Evolutionary conservation across 768 basidiomycete genomes (phyloP).

Genomic region (Suillus weaverae): DNA sequence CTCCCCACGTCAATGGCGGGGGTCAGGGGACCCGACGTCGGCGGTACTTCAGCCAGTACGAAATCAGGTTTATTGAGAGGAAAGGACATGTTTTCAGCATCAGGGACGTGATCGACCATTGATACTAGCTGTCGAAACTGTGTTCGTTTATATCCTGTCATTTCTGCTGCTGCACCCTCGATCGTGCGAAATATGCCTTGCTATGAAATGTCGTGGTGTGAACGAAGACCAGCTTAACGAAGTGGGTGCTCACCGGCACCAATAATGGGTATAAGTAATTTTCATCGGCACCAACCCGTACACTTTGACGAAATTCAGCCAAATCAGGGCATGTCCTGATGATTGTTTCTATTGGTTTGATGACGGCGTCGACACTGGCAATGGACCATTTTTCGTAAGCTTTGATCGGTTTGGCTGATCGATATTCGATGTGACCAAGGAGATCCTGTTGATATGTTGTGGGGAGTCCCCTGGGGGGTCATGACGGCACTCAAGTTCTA

Average conservation of each 20-base stretch:
- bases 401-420: background rate
- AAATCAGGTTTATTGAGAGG: too few relatives aligned
- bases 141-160: too few relatives aligned
- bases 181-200: too few relatives aligned
- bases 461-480: too few relatives aligned
- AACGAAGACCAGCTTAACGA: background rate
- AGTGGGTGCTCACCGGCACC: background rate
- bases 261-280: background rate
- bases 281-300: background rate
- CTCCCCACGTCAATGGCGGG: too few relatives aligned
- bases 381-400: background rate
- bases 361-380: background rate
- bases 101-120: too few relatives aligned
- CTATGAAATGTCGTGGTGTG: background rate
- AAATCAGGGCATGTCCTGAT: background rate
- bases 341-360: background rate
- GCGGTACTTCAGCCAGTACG: too few relatives aligned
- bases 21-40: too few relatives aligned
- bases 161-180: too few relatives aligned
- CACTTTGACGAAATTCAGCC: background rate
- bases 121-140: too few relatives aligned
- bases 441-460: background rate
- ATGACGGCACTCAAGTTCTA: too few relatives aligned
- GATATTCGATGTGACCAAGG: background rate
- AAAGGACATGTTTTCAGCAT: too few relatives aligned